Percentiles rank a stretch among this genome's conserved stretches.
phyloP scores from a whole-genome alignment of 148 eudicot genomes.

The Rhododendron henanense region DNA sequence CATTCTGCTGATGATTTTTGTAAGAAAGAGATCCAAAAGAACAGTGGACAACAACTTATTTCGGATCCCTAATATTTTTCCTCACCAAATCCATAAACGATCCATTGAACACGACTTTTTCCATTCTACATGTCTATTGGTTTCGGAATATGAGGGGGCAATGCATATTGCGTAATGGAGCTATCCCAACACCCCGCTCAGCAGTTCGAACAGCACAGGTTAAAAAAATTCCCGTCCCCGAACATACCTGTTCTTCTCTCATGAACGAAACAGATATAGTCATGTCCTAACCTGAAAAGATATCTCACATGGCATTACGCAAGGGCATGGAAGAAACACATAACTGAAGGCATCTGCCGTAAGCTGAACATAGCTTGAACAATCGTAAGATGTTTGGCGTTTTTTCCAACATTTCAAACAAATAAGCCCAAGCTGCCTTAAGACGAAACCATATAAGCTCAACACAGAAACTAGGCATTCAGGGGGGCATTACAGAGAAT shows the following conservation, averaged over 20 bases:
- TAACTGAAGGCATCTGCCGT: neutral
- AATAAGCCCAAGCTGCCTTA: neutral
- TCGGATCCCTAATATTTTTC: neutral
- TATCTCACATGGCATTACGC: neutral
- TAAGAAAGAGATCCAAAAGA: neutral
- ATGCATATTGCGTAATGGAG: neutral
- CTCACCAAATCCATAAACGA: neutral
- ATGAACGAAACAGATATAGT: neutral
- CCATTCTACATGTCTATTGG: neutral
- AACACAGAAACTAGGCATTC: neutral
- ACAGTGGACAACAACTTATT: neutral
- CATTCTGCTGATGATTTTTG: neutral
- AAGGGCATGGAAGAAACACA: neutral
- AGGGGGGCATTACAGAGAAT: neutral
- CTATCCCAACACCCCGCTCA: neutral
- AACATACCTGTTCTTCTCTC: neutral
- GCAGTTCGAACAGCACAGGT: neutral
- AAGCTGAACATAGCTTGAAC: neutral
- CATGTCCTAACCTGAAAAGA: neutral
- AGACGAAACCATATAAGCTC: neutral
- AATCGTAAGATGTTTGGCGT: neutral
- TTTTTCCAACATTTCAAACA: neutral
- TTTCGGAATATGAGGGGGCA: neutral
- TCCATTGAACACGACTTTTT: neutral
- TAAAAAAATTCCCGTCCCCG: neutral